These are phyloP conservation scores for Eimeria falciformis DNA, from an alignment of 169 alveolate species.

Conservation along the genomic window DNA sequence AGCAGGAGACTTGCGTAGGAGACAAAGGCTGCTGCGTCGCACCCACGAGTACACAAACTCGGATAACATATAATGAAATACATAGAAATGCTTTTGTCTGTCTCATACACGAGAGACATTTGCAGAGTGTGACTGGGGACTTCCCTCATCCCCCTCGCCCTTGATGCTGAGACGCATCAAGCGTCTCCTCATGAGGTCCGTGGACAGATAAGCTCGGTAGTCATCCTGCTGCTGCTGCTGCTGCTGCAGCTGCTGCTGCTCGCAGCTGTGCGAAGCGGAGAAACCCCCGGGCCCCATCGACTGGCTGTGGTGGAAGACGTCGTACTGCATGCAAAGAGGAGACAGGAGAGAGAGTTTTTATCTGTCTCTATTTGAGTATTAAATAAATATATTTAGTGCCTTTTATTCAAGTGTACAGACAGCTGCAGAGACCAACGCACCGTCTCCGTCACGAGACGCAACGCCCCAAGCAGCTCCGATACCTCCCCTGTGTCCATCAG, in stretches of 20 bases:
- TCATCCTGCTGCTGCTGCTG: slow-evolving; percentile 30
- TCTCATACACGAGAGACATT: neutral
- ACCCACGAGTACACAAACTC: no score
- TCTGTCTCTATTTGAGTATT: no score
- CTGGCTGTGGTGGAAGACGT: slow-evolving; percentile 56
- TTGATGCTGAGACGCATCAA: neutral
- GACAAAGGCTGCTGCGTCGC: no score
- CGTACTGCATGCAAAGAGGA: slow-evolving; percentile 12
- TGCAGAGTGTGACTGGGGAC: neutral
- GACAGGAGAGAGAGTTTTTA: neutral
- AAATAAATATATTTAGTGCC: no score
- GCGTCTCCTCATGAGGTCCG: neutral
- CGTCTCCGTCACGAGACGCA: slow-evolving; percentile 27
- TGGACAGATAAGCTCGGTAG: neutral
- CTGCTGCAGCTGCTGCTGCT: slow-evolving; percentile 55
- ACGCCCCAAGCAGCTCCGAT: slow-evolving; percentile 67
- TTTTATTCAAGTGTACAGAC: no score
- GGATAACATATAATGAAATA: no score
- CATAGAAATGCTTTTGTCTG: no score
- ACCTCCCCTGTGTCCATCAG: slow-evolving; percentile 71
- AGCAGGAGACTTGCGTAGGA: no score
- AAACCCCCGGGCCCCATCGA: slow-evolving; percentile 53
- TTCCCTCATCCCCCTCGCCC: neutral
- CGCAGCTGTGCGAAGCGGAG: neutral
- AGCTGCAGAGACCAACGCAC: neutral